Percentiles rank a stretch among this genome's conserved stretches.
Conservation (phyloP, 768 basidiomycete genomes). For the Agrocybe chaxingu region DNA sequence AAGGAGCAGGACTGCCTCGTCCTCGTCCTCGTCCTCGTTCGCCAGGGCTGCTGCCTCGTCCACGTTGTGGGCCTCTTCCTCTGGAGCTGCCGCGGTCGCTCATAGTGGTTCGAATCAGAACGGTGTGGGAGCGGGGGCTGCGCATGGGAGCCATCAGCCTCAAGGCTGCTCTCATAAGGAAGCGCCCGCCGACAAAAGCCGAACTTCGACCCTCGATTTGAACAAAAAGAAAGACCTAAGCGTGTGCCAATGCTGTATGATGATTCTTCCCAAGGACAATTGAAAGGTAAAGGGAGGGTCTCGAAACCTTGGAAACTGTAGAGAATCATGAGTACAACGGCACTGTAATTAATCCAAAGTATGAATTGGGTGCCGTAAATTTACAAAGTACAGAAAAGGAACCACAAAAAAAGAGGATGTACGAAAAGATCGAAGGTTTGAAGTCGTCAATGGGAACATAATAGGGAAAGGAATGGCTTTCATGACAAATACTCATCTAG, state of each 20-base stretch:
- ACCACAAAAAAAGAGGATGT: not conserved
- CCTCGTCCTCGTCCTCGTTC: constrained; percentile 13
- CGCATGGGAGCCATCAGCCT: not conserved
- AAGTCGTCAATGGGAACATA: not conserved
- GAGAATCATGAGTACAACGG: constrained; percentile 1
- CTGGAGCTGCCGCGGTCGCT: constrained; percentile 24
- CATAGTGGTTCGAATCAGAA: constrained; percentile 15
- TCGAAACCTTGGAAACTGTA: too few relatives aligned
- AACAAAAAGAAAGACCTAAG: too few relatives aligned
- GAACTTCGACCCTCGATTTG: too few relatives aligned
- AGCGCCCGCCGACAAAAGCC: not conserved
- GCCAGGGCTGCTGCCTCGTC: constrained; percentile 18
- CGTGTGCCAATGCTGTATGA: too few relatives aligned
- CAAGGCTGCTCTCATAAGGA: not conserved
- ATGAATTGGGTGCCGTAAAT: not conserved
- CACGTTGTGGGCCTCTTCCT: constrained; percentile 21
- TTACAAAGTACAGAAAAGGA: not conserved
- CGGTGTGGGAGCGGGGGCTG: not conserved
- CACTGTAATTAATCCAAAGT: constrained; percentile 1
- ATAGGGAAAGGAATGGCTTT: too few relatives aligned
- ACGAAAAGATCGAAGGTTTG: not conserved
- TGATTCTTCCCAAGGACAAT: too few relatives aligned
- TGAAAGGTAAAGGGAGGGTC: too few relatives aligned
- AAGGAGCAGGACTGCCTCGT: constrained; percentile 2
- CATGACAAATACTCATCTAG: constrained; percentile 1